These are phyloP conservation scores for Ligustrum vulgare DNA, from an alignment of 257 asterid species.

Conservation along the genomic window DNA sequence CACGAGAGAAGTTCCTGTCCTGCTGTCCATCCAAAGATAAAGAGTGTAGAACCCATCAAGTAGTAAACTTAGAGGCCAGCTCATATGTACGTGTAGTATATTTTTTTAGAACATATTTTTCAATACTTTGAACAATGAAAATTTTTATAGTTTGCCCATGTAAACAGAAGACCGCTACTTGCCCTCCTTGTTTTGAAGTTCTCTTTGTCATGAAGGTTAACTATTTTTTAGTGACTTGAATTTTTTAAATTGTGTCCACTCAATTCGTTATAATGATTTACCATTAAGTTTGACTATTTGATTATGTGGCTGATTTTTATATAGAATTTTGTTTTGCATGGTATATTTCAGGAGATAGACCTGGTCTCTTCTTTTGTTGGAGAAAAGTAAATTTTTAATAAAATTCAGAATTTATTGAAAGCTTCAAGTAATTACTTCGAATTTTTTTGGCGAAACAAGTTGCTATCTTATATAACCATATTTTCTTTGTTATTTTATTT, in stretches of 20 bases:
- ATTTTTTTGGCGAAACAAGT: not conserved
- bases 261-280: not conserved
- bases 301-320: not conserved
- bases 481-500: not conserved
- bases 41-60: too few species aligned
- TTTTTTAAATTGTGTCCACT: not conserved
- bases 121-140: too few species aligned
- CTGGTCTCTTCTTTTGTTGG: not conserved
- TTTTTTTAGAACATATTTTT: too few species aligned
- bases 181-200: not conserved
- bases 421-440: not conserved
- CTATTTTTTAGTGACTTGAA: not conserved
- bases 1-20: too few species aligned
- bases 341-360: not conserved
- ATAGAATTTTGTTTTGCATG: not conserved
- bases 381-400: not conserved
- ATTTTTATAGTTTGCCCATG: not conserved
- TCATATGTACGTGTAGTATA: too few species aligned
- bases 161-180: not conserved
- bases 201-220: not conserved
- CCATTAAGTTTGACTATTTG: not conserved
- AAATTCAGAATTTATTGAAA: too few species aligned
- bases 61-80: too few species aligned
- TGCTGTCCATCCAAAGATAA: too few species aligned
- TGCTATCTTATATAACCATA: not conserved